Conservation (phyloP, 768 basidiomycete genomes). For the Suillus cothurnatus region DNA sequence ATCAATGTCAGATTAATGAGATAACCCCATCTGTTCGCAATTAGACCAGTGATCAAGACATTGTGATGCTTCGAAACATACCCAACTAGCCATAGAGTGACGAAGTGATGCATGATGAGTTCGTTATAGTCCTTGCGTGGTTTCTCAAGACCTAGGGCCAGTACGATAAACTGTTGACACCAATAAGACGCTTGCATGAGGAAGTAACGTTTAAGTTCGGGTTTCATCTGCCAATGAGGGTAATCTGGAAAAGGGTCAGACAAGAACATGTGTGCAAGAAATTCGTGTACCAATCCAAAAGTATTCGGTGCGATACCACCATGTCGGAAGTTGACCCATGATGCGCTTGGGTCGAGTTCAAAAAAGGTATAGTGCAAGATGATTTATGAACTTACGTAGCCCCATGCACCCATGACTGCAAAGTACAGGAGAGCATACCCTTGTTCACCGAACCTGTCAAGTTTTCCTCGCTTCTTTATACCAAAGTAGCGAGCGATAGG, state of each 20-base stretch:
- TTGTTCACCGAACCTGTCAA: conserved; percentile 90
- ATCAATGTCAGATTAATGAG: conserved; percentile 79
- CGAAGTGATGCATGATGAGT: conserved; percentile 86
- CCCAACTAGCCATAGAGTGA: conserved; percentile 94
- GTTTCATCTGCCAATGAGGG: conserved; percentile 87
- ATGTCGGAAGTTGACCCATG: conserved; percentile 80
- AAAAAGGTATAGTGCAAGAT: background rate
- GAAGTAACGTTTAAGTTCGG: conserved; percentile 88
- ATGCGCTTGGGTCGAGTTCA: conserved; percentile 53
- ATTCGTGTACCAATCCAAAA: conserved; percentile 75
- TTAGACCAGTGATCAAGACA: conserved; percentile 9
- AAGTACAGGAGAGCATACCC: conserved; percentile 88
- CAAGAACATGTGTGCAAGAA: conserved; percentile 4
- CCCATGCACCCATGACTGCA: conserved; percentile 65
- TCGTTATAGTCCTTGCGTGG: conserved; percentile 91
- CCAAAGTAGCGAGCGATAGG: conserved; percentile 75
- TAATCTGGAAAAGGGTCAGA: conserved; percentile 53
- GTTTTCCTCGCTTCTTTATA: conserved; percentile 63
- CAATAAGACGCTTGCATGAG: conserved; percentile 93
- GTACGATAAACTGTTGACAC: conserved; percentile 89
- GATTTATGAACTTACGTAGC: conserved; percentile 59
- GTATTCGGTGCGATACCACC: conserved; percentile 80
- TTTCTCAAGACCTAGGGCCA: conserved; percentile 86
- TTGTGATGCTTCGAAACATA: conserved; percentile 38
- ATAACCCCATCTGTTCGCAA: conserved; percentile 76